Percentiles rank a stretch among this genome's conserved stretches.
These are phyloP conservation scores for Cryptococcus hybrid DNA, from an alignment of 1,284 basidiomycete species.

Conservation along the genomic window DNA sequence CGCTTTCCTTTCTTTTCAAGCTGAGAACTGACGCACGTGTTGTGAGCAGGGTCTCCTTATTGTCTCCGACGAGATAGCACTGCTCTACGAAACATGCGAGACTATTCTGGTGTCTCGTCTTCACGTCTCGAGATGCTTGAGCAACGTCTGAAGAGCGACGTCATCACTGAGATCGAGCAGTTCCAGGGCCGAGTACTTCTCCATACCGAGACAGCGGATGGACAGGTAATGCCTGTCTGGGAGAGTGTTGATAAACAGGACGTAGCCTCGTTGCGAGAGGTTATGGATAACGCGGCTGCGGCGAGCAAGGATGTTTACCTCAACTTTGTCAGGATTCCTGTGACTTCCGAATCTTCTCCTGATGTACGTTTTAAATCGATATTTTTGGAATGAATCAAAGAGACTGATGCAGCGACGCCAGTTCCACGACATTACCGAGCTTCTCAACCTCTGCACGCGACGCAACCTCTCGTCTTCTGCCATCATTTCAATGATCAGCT, in stretches of 20 bases:
- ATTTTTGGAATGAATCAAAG: background rate
- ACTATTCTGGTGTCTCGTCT: constrained; percentile 89
- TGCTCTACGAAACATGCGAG: constrained; percentile 79
- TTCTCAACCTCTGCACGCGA: constrained; percentile 80
- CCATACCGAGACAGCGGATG: constrained; percentile 85
- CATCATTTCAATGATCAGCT: constrained; percentile 92
- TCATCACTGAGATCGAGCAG: constrained; percentile 72
- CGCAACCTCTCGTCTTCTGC: constrained; percentile 67
- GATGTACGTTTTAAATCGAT: constrained; percentile 34
- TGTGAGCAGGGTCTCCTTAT: constrained; percentile 40
- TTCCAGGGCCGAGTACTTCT: constrained; percentile 84
- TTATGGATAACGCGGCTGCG: constrained; percentile 66
- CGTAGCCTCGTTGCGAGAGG: constrained; percentile 81
- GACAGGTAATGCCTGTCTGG: constrained; percentile 92
- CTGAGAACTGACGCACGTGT: constrained; percentile 2
- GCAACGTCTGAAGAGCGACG: constrained; percentile 86
- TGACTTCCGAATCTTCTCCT: constrained; percentile 65
- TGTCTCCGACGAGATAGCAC: constrained; percentile 66
- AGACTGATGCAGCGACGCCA: constrained; percentile 25
- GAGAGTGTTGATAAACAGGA: constrained; percentile 78
- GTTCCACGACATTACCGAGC: constrained; percentile 58
- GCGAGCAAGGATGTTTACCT: constrained; percentile 56
- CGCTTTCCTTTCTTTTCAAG: background rate
- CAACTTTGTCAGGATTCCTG: constrained; percentile 80
- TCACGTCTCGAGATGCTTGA: constrained; percentile 84